phyloP scores from a whole-genome alignment of 2,329 filamentous ascomycete genomes.

The Diaporthe sp. region DNA sequence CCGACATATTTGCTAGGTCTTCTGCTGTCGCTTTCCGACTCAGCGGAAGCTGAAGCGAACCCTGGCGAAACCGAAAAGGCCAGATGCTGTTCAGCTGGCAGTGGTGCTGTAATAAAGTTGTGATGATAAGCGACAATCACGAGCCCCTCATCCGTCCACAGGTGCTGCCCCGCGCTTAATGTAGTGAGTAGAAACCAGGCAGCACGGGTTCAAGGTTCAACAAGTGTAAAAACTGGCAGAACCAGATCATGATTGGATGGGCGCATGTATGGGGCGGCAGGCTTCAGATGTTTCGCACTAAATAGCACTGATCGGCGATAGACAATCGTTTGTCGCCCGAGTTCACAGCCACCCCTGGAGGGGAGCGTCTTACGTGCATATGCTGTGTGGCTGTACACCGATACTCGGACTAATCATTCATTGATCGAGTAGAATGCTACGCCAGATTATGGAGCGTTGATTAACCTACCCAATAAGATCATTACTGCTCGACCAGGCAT shows the following conservation, averaged over 20 bases:
- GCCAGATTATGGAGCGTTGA: not conserved
- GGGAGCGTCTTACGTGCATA: not conserved
- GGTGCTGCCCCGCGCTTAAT: not conserved
- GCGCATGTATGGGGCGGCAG: not conserved
- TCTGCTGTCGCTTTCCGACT: not conserved
- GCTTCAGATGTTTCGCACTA: not conserved
- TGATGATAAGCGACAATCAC: not conserved
- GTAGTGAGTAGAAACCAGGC: not conserved
- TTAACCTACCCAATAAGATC: not conserved
- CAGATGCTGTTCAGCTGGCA: not conserved
- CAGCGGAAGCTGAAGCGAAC: not conserved
- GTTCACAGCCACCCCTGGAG: not conserved
- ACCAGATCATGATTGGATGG: not conserved
- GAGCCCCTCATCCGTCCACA: not conserved
- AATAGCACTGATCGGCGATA: not conserved
- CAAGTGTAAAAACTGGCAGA: conserved; percentile 1
- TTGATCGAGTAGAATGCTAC: not conserved
- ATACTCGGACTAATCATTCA: not conserved
- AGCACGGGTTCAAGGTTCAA: not conserved
- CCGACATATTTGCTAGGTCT: not conserved
- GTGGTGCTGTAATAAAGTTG: not conserved
- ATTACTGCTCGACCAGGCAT: not conserved
- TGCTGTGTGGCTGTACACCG: conserved; percentile 1
- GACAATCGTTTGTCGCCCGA: not conserved
- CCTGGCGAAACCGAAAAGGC: not conserved